Evolutionary conservation across 495 filamentous ascomycete genomes (phyloP).

Genomic region (Penicillium argentinense): DNA sequence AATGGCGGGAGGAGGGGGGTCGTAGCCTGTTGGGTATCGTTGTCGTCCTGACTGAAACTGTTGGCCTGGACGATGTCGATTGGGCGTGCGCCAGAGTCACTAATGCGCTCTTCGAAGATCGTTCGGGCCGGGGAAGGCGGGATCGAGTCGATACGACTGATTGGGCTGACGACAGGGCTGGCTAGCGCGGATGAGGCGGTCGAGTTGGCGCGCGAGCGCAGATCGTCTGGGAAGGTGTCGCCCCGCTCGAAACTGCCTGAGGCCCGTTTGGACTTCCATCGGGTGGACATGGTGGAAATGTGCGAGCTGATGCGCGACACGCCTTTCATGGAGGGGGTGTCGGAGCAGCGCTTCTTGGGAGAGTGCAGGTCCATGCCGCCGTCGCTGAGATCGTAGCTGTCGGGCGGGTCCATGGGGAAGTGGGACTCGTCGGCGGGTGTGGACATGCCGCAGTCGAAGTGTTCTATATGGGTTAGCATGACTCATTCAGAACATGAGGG

Average conservation of each 20-base stretch:
- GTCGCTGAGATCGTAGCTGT: constrained; percentile 61
- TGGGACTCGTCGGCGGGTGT: constrained; percentile 33
- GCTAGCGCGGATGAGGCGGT: constrained; percentile 67
- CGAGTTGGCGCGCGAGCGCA: constrained; percentile 55
- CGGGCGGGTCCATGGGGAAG: constrained; percentile 32
- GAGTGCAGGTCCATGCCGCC: constrained; percentile 57
- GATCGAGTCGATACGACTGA: constrained; percentile 55
- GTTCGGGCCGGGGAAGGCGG: constrained; percentile 68
- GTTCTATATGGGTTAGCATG: constrained; percentile 26
- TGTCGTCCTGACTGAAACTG: constrained; percentile 51
- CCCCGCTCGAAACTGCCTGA: constrained; percentile 48
- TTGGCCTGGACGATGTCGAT: constrained; percentile 62
- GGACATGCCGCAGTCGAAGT: constrained; percentile 35
- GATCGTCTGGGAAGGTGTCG: constrained; percentile 35
- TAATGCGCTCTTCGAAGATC: constrained; percentile 60
- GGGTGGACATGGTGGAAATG: constrained; percentile 71
- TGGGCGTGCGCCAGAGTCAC: constrained; percentile 41
- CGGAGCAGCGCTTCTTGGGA: constrained; percentile 63
- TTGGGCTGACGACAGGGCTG: constrained; percentile 48
- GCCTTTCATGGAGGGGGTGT: constrained; percentile 62
- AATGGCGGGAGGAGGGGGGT: constrained; percentile 84
- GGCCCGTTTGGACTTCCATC: constrained; percentile 58
- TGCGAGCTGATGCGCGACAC: constrained; percentile 67
- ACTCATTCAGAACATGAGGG: background rate
- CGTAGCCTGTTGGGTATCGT: constrained; percentile 60